Conservation (phyloP, 1,284 basidiomycete species). For the Ustilago loliicola region DNA sequence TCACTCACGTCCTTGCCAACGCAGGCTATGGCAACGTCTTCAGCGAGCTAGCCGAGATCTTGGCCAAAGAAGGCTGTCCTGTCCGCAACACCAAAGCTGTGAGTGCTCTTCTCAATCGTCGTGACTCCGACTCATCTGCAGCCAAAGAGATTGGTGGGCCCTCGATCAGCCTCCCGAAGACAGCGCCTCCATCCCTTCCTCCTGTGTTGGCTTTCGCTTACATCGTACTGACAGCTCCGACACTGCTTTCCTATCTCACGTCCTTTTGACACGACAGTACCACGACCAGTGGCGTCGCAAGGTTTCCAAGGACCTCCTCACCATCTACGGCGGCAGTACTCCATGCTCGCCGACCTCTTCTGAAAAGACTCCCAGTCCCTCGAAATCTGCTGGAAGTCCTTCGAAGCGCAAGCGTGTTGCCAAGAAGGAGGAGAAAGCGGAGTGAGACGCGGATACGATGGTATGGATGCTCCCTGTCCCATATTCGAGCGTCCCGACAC, state of each 20-base stretch:
- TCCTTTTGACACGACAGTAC: conserved; percentile 1
- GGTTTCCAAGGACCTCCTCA: conserved; percentile 27
- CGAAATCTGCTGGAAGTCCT: conserved; percentile 9
- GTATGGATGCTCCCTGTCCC: background rate
- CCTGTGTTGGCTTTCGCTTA: background rate
- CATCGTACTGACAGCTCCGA: background rate
- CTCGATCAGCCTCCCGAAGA: background rate
- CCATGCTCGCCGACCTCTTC: background rate
- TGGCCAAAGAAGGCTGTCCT: conserved; percentile 20
- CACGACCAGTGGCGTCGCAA: conserved; percentile 38
- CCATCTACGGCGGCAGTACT: conserved; percentile 11
- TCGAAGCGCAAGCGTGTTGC: conserved; percentile 25
- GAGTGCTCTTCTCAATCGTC: conserved; percentile 1
- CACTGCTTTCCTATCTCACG: background rate
- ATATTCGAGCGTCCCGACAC: background rate
- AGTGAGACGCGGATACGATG: background rate
- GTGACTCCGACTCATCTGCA: background rate
- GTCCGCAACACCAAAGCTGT: conserved; percentile 8
- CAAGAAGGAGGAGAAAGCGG: conserved; percentile 5
- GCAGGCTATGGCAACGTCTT: conserved; percentile 14
- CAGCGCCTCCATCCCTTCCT: background rate
- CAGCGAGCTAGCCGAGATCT: conserved; percentile 6
- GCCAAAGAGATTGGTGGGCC: background rate
- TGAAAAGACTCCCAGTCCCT: background rate
- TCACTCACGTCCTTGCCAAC: conserved; percentile 21